These are phyloP conservation scores for Nannochloris sp. DNA, from an alignment of 139 green algal genomes.

Conservation along the genomic window DNA sequence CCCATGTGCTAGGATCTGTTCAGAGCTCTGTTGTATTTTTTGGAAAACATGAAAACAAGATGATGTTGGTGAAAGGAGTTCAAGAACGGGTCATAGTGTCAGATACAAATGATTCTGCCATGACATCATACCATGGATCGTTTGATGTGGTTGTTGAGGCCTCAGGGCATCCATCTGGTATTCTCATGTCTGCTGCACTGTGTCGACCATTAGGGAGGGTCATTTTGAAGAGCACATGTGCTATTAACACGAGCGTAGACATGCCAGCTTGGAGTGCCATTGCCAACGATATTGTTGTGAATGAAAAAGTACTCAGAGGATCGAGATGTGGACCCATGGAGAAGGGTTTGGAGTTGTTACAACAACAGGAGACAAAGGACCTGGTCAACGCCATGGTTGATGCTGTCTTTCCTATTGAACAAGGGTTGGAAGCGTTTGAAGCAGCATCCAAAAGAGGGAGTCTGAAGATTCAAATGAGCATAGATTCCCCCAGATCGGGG, in stretches of 20 bases:
- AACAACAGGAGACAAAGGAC: slow-evolving; percentile 14
- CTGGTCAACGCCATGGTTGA: slow-evolving; percentile 40
- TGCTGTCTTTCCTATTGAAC: slow-evolving; percentile 27
- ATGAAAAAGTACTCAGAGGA: slow-evolving; percentile 49
- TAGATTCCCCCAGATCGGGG: no score
- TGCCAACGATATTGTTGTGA: slow-evolving; percentile 62
- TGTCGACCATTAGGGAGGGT: slow-evolving; percentile 44
- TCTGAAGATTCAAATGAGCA: slow-evolving; percentile 51
- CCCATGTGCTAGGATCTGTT: slow-evolving; percentile 1
- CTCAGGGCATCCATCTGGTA: slow-evolving; percentile 34
- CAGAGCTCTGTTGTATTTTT: slow-evolving; percentile 32
- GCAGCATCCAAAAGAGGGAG: slow-evolving; percentile 33
- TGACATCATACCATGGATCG: not conserved
- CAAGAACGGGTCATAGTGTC: not conserved
- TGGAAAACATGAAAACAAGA: slow-evolving; percentile 50
- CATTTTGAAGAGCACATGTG: slow-evolving; percentile 60
- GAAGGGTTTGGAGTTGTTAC: slow-evolving; percentile 37
- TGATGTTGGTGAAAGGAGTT: slow-evolving; percentile 39
- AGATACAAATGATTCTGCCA: slow-evolving; percentile 1
- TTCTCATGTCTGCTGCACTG: slow-evolving; percentile 33
- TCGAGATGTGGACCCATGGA: slow-evolving; percentile 54
- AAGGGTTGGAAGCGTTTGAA: slow-evolving; percentile 38
- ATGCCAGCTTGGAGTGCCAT: slow-evolving; percentile 40
- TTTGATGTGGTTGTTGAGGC: slow-evolving; percentile 57
- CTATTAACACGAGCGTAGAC: slow-evolving; percentile 1